These are phyloP conservation scores for Prunella vulgaris DNA, from an alignment of 257 asterid genomes.

Conservation along the genomic window DNA sequence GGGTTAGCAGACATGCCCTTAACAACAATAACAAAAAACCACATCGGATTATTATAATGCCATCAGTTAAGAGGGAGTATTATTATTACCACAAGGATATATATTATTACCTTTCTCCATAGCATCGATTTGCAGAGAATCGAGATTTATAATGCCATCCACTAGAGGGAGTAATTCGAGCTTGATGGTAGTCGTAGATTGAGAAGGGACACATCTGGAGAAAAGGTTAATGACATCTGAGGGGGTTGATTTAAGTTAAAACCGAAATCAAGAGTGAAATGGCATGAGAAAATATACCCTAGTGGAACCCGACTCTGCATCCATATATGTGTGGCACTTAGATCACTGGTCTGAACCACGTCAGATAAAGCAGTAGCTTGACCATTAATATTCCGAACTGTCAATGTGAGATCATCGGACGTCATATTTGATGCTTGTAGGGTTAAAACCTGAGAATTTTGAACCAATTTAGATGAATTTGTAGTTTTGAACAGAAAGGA, in stretches of 20 bases:
- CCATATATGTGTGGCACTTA: conserved; percentile 86
- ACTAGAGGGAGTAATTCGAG: conserved; percentile 88
- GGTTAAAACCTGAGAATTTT: conserved; percentile 67
- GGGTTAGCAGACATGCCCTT: too few relatives aligned
- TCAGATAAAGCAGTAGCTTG: conserved; percentile 36
- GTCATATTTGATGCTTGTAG: conserved; percentile 95
- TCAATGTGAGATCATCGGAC: conserved; percentile 75
- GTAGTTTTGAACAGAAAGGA: background rate
- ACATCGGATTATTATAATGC: background rate
- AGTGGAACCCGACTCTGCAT: conserved; percentile 92
- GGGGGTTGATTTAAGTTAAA: conserved; percentile 1
- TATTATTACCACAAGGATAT: background rate
- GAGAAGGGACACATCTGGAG: conserved; percentile 72
- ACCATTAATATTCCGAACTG: conserved; percentile 57
- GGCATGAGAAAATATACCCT: conserved; percentile 47
- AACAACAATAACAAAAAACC: background rate
- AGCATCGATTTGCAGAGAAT: conserved; percentile 77
- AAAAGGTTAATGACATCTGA: conserved; percentile 13
- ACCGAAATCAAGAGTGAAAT: background rate
- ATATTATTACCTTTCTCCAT: conserved; percentile 71
- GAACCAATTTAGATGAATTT: conserved; percentile 25
- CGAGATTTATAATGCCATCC: conserved; percentile 88
- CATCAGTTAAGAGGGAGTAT: too few relatives aligned
- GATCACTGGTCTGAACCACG: conserved; percentile 57
- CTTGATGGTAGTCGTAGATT: conserved; percentile 76